These are phyloP conservation scores for Sarocladium strictum DNA, from an alignment of 2,329 filamentous ascomycete genomes.

Conservation along the genomic window DNA sequence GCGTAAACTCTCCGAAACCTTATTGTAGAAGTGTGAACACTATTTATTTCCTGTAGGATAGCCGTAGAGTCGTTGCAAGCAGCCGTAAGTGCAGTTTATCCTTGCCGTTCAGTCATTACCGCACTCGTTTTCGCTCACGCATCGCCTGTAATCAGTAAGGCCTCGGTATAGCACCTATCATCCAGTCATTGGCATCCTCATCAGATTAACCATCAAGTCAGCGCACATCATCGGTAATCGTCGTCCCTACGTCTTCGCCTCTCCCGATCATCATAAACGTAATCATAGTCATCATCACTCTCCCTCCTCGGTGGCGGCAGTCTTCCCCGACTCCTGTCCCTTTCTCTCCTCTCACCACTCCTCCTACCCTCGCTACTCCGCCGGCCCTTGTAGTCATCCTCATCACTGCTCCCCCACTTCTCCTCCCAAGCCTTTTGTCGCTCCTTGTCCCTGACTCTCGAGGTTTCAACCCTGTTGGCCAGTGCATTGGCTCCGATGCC, in stretches of 20 bases:
- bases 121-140: background rate
- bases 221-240: conserved; percentile 12
- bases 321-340: background rate
- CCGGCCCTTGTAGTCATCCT: background rate
- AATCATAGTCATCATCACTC: conserved; percentile 11
- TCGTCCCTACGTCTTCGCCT: conserved; percentile 20
- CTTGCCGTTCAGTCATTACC: background rate
- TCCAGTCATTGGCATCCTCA: background rate
- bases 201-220: background rate
- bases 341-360: background rate
- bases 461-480: conserved; percentile 36
- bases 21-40: background rate
- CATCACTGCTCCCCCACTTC: conserved; percentile 18
- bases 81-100: background rate
- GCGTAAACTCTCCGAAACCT: no score
- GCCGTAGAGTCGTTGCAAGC: background rate
- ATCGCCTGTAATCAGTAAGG: background rate
- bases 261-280: conserved; percentile 21
- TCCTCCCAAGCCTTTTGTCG: conserved; percentile 29
- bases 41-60: background rate
- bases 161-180: no score
- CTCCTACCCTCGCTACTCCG: background rate
- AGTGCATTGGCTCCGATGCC: conserved; percentile 49
- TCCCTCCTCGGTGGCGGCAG: background rate
- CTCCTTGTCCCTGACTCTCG: conserved; percentile 25